phyloP scores from a whole-genome alignment of 768 basidiomycete genomes.

The Agrocybe pediades region DNA sequence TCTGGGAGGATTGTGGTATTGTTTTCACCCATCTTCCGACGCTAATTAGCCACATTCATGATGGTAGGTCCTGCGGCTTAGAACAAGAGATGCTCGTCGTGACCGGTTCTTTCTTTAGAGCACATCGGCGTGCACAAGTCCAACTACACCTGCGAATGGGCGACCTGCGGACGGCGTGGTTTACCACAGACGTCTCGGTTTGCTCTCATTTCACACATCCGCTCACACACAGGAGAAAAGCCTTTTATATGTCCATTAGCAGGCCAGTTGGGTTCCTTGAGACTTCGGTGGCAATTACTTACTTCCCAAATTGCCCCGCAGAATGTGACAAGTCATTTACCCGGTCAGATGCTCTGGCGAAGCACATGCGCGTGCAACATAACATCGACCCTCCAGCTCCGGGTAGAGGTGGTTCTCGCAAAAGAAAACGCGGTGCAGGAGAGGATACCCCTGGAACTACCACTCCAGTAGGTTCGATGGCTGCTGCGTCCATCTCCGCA shows the following conservation, averaged over 20 bases:
- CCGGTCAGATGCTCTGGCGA: slow-evolving; percentile 89
- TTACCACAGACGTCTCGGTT: slow-evolving; percentile 87
- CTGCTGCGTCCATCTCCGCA: slow-evolving; percentile 24
- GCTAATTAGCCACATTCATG: slow-evolving; percentile 82
- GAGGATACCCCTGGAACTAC: slow-evolving; percentile 28
- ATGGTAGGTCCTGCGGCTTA: slow-evolving; percentile 49
- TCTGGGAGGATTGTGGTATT: slow-evolving; percentile 80
- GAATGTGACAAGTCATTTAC: slow-evolving; percentile 97
- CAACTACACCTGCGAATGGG: slow-evolving; percentile 89
- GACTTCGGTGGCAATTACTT: not conserved
- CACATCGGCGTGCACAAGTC: slow-evolving; percentile 86
- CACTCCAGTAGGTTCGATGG: slow-evolving; percentile 20
- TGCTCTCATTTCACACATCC: slow-evolving; percentile 86
- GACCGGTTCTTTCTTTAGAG: slow-evolving; percentile 38
- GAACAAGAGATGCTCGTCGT: not conserved
- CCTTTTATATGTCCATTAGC: slow-evolving; percentile 83
- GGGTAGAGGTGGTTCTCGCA: slow-evolving; percentile 67
- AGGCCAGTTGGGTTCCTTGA: slow-evolving; percentile 48
- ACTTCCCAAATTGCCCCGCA: slow-evolving; percentile 25
- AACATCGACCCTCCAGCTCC: slow-evolving; percentile 75
- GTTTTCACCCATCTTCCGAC: slow-evolving; percentile 74
- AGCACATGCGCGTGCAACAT: slow-evolving; percentile 91
- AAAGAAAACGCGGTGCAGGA: slow-evolving; percentile 63
- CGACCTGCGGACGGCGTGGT: slow-evolving; percentile 76
- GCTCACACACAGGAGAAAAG: slow-evolving; percentile 94